phyloP scores from a whole-genome alignment of 805 yeast genomes.

The Candida hungchunana region DNA sequence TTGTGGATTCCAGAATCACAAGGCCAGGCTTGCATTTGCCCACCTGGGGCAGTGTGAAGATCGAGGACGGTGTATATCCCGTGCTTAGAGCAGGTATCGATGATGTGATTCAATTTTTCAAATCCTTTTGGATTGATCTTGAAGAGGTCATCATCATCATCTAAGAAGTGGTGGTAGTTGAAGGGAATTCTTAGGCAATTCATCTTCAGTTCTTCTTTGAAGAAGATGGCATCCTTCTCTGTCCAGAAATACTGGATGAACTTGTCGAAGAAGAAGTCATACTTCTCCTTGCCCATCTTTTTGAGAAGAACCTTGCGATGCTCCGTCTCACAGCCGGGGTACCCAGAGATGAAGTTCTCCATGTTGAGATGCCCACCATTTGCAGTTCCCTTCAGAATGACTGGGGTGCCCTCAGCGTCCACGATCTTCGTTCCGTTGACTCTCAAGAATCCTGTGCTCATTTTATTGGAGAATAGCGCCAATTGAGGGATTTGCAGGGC shows the following conservation, averaged over 20 bases:
- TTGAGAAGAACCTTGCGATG: conserved; percentile 36
- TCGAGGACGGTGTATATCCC: conserved; percentile 45
- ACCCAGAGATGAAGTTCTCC: conserved; percentile 54
- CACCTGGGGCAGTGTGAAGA: conserved; percentile 46
- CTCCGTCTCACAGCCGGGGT: conserved; percentile 49
- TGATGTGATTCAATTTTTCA: conserved; percentile 36
- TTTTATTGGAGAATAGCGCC: no score
- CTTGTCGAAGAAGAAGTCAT: conserved; percentile 29
- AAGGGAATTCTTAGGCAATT: conserved; percentile 47
- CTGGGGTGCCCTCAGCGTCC: conserved; percentile 34
- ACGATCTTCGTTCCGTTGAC: conserved; percentile 45
- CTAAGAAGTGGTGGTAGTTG: conserved; percentile 45
- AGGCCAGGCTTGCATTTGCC: conserved; percentile 53
- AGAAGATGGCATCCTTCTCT: conserved; percentile 43
- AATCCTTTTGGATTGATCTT: conserved; percentile 40
- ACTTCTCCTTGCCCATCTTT: conserved; percentile 43
- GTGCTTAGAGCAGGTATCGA: conserved; percentile 39
- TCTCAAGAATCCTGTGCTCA: conserved; percentile 28
- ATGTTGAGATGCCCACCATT: conserved; percentile 47
- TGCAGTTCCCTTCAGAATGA: conserved; percentile 44
- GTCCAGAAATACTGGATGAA: conserved; percentile 31
- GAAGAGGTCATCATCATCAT: conserved; percentile 38
- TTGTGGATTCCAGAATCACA: conserved; percentile 41
- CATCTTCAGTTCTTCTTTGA: conserved; percentile 30
- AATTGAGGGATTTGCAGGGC: no score